Base-by-base conservation (phyloP, 73 alveolate species). In the Tetrahymena elliotti region DNA sequence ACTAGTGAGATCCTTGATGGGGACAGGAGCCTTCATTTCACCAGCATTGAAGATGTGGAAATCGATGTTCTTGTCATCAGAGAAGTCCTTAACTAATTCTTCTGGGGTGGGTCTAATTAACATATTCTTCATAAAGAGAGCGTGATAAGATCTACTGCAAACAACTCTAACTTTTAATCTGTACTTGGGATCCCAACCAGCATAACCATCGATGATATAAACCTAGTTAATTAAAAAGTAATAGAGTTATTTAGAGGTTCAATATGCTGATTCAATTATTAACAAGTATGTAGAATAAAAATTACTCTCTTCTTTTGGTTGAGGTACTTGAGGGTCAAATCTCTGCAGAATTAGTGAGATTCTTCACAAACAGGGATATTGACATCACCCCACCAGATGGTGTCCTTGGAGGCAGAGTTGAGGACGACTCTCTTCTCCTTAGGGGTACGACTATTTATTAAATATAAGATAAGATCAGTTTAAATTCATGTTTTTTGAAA, bases 41-140 rank as follows among this genome's bases (percentile, higher is more conserved):
- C 99, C 99, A 4, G 99, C 99, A 96, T 98, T 98, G 93, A 98
- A 38, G 93, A 98, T 96, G 83, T 97, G 97, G 96, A 95, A 97
- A 93, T 98, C 98, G 31, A 96, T 94, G 47, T 93, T 94, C 95
- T 96, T 93, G 37, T 95, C 97, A 33, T 94, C 97, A 27, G 92
- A 40, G 93, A 94, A 96, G 83, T 95, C 98, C 54, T 93, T 93
- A 93, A 93, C 98, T 35, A 97, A 95, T 88, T 98, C 98, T 82
- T 97, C 98, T 24, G 84, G 93, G 31, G 99, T 95, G 35, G 99
- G 99, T 93, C 98, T 96, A 95, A 98, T 97, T 93, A 98, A 97
- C 99, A 98, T 98, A 94, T 98, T 97, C 96, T 98, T 96, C 99
- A 98, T 98, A 99, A 98, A 98, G 38, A 98, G 97, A 13, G 99